phyloP scores from a whole-genome alignment of 2,329 filamentous ascomycete species.

The Penicillium digitatum region DNA sequence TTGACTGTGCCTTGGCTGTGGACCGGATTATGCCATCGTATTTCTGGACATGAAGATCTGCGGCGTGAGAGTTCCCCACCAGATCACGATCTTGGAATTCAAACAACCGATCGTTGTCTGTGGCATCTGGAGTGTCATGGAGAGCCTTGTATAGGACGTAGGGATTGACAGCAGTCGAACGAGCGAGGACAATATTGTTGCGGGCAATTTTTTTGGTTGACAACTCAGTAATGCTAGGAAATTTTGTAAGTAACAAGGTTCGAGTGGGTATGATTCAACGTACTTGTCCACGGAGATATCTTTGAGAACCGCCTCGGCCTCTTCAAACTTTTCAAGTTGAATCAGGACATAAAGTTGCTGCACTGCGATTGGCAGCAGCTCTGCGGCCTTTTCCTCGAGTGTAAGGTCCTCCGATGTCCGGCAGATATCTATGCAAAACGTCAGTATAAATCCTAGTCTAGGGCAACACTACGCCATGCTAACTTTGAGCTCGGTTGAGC shows the following conservation, averaged over 20 bases:
- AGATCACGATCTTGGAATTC: constrained; percentile 55
- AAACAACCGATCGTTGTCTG: constrained; percentile 55
- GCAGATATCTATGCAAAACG: constrained; percentile 50
- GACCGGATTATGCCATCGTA: constrained; percentile 56
- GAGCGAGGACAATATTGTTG: constrained; percentile 54
- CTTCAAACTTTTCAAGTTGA: constrained; percentile 52
- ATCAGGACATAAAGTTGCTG: constrained; percentile 60
- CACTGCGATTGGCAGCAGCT: constrained; percentile 58
- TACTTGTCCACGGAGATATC: constrained; percentile 53
- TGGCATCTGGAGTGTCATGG: constrained; percentile 46
- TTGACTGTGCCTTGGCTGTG: constrained; percentile 49
- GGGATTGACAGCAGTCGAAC: constrained; percentile 50
- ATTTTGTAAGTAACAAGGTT: constrained; percentile 10
- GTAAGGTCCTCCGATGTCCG: constrained; percentile 56
- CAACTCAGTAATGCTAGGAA: constrained; percentile 51
- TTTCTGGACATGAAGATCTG: constrained; percentile 59
- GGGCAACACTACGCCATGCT: constrained; percentile 4
- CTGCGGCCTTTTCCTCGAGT: constrained; percentile 56
- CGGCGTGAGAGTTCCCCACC: constrained; percentile 52
- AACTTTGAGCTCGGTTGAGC: constrained; percentile 56
- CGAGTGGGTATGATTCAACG: constrained; percentile 2
- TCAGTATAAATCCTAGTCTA: constrained; percentile 6
- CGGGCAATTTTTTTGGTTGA: constrained; percentile 59
- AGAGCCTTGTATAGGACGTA: constrained; percentile 57
- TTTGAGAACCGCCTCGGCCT: constrained; percentile 52